Conservation (phyloP, 768 basidiomycete species). For the Boletus rubescentipes region DNA sequence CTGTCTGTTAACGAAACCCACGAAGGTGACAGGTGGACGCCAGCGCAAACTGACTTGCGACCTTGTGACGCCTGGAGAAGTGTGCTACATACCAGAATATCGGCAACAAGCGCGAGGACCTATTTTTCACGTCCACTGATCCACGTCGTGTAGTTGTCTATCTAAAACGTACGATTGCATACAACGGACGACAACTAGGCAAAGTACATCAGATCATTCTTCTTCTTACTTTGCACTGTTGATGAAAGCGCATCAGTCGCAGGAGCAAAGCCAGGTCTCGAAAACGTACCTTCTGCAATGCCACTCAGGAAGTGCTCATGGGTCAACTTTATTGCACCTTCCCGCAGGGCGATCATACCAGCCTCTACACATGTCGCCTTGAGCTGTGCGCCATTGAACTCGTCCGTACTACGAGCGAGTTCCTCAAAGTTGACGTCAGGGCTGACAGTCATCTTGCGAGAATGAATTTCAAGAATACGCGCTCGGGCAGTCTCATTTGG, state of each 20-base stretch:
- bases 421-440: constrained; percentile 96
- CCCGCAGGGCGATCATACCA: constrained; percentile 96
- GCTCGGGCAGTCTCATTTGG: constrained; percentile 97
- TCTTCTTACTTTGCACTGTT: constrained; percentile 98
- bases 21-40: not conserved
- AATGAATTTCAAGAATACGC: constrained; percentile 94
- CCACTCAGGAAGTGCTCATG: constrained; percentile 97
- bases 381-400: constrained; percentile 96
- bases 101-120: not conserved
- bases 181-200: constrained; percentile 49
- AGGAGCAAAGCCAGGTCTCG: not conserved
- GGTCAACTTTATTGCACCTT: constrained; percentile 82
- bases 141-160: not conserved
- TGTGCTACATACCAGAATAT: too few relatives aligned
- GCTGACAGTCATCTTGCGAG: constrained; percentile 90
- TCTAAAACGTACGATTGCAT: constrained; percentile 7
- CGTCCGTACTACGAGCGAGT: constrained; percentile 93
- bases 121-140: not conserved
- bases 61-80: not conserved
- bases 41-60: not conserved
- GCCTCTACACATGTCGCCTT: constrained; percentile 99
- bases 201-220: constrained; percentile 96
- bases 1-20: not conserved
- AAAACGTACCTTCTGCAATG: constrained; percentile 74
- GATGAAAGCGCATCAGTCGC: constrained; percentile 27